Percentiles rank a stretch among this genome's conserved stretches.
Conservation (phyloP, 306 rosid genomes). For the Fragaria nilgerrensis region DNA sequence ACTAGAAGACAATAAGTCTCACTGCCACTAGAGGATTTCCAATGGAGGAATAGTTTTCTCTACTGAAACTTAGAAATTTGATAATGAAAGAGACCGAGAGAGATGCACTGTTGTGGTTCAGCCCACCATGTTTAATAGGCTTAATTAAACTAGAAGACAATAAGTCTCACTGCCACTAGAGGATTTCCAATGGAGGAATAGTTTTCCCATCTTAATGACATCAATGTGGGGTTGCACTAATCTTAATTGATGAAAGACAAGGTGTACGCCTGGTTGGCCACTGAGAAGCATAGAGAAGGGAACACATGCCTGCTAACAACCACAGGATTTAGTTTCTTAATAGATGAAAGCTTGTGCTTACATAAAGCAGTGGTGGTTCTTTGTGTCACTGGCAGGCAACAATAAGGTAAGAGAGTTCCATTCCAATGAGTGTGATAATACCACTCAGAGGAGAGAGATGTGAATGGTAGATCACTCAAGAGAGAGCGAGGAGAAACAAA, state of each 20-base stretch:
- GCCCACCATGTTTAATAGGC: not conserved
- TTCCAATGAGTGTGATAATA: not conserved
- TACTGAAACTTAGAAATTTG: not conserved
- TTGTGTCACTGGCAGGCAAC: not conserved
- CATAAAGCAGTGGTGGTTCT: not conserved
- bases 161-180: not conserved
- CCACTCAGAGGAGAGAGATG: not conserved
- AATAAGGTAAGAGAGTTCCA: not conserved
- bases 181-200: not conserved
- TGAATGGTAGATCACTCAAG: not conserved
- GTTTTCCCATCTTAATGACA: not conserved
- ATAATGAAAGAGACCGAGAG: not conserved
- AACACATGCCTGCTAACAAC: not conserved
- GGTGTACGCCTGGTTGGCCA: not conserved
- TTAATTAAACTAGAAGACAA: not conserved
- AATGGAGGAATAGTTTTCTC: too few relatives aligned
- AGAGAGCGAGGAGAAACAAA: not conserved
- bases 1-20: not conserved
- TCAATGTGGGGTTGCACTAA: not conserved
- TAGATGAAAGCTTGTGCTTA: not conserved
- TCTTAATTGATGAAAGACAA: not conserved
- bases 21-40: not conserved
- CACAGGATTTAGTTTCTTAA: not conserved
- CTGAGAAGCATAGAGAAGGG: not conserved
- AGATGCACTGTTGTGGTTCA: not conserved